Conservation (phyloP, 345 rosid genomes). For the Sonneratia alba region DNA sequence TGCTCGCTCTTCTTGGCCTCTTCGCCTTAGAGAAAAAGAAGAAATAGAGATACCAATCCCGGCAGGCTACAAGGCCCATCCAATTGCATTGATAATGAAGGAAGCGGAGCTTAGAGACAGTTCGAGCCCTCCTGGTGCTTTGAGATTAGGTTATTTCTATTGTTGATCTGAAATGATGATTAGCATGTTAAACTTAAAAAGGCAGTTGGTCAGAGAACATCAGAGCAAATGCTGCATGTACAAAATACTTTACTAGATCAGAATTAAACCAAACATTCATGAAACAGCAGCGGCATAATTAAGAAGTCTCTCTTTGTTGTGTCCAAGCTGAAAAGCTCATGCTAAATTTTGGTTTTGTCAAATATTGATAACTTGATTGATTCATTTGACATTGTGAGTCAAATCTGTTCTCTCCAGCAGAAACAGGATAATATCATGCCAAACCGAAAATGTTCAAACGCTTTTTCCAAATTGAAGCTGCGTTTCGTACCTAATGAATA, state of each 20-base stretch:
- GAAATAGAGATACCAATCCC: not conserved
- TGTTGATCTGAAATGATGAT: not conserved
- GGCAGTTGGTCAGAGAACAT: too few species aligned
- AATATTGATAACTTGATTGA: not conserved
- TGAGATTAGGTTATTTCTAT: not conserved
- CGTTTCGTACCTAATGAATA: not conserved
- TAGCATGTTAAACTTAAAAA: too few species aligned
- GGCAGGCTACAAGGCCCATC: not conserved
- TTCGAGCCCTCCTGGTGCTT: not conserved
- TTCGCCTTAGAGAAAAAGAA: not conserved
- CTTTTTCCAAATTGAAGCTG: not conserved
- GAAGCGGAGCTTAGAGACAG: too few species aligned
- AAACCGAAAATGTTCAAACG: not conserved
- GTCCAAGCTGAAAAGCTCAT: not conserved
- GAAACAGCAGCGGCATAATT: not conserved
- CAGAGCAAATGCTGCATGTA: not conserved
- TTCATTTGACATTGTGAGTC: not conserved
- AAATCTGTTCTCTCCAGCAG: not conserved
- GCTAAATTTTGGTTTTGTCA: not conserved
- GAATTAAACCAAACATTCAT: not conserved
- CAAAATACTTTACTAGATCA: not conserved
- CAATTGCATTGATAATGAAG: not conserved
- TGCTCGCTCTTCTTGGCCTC: not conserved
- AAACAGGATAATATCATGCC: not conserved
- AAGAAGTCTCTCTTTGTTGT: not conserved